Evolutionary conservation across 345 rosid species (phyloP).

Genomic region (Salix koriyanagi): DNA sequence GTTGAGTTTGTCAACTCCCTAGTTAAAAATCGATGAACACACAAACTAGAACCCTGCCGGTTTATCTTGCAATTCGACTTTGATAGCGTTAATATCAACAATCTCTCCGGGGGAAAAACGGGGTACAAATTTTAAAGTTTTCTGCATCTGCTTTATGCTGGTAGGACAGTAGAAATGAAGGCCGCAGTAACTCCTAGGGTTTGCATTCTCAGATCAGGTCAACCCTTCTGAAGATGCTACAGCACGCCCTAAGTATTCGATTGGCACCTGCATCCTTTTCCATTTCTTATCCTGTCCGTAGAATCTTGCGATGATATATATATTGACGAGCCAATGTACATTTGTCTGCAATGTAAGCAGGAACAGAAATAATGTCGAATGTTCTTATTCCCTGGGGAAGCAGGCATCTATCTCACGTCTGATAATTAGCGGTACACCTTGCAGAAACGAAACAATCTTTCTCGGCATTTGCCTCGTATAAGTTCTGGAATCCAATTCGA

Average conservation of each 20-base stretch:
- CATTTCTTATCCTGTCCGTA: not conserved
- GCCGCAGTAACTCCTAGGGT: not conserved
- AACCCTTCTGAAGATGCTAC: not conserved
- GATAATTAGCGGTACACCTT: too few relatives aligned
- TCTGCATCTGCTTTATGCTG: not conserved
- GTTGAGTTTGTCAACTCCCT: too few relatives aligned
- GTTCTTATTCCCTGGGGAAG: not conserved
- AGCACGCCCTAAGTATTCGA: not conserved
- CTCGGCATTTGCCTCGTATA: not conserved
- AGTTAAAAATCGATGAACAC: too few relatives aligned
- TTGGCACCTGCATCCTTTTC: not conserved
- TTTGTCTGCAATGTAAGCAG: not conserved
- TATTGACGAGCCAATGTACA: not conserved
- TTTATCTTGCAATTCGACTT: too few relatives aligned
- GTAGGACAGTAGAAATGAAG: not conserved
- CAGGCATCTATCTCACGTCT: constrained; percentile 1
- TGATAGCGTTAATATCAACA: too few relatives aligned
- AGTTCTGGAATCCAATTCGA: constrained; percentile 5
- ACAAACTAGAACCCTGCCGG: too few relatives aligned
- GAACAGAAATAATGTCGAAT: not conserved
- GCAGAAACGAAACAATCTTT: not conserved
- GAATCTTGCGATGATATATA: not conserved
- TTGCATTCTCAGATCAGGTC: not conserved
- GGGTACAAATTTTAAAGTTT: too few relatives aligned
- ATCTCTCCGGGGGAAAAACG: too few relatives aligned